phyloP scores from a whole-genome alignment of 306 rosid genomes.

The Cucurbita argyrosperma region DNA sequence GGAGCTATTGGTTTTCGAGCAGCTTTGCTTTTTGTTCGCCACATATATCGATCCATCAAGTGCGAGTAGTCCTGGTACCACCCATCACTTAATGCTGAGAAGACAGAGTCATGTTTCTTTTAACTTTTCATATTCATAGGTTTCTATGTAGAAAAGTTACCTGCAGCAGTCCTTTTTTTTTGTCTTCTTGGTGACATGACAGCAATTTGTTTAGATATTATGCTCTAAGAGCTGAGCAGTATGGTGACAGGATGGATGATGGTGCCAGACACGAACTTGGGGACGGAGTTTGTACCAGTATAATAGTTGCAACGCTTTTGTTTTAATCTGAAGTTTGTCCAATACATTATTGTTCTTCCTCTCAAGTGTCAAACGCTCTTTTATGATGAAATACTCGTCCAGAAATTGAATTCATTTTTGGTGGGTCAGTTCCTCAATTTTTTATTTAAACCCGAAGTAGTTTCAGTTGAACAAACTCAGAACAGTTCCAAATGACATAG shows the following conservation, averaged over 20 bases:
- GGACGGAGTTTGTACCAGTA: slow-evolving; percentile 39
- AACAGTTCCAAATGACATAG: neutral
- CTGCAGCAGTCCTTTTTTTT: slow-evolving; percentile 24
- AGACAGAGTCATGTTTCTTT: neutral
- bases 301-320: slow-evolving; percentile 14
- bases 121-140: slow-evolving; percentile 2
- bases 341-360: slow-evolving; percentile 16
- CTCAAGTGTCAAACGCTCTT: neutral
- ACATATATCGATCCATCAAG: slow-evolving; percentile 51
- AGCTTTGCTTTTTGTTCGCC: slow-evolving; percentile 45
- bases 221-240: slow-evolving; percentile 27
- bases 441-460: neutral
- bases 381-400: neutral
- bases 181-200: slow-evolving; percentile 19
- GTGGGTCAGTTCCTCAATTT: neutral
- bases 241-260: neutral
- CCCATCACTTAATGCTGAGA: neutral
- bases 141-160: neutral
- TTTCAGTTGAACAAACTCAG: neutral
- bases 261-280: slow-evolving; percentile 25
- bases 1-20: slow-evolving; percentile 65
- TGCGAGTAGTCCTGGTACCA: slow-evolving; percentile 27
- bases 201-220: slow-evolving; percentile 19
- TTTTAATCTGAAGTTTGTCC: slow-evolving; percentile 21
- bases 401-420: neutral